Percentiles rank a stretch among this genome's conserved stretches.
Conservation (phyloP, 495 filamentous ascomycete species). For the Talaromyces ruber region DNA sequence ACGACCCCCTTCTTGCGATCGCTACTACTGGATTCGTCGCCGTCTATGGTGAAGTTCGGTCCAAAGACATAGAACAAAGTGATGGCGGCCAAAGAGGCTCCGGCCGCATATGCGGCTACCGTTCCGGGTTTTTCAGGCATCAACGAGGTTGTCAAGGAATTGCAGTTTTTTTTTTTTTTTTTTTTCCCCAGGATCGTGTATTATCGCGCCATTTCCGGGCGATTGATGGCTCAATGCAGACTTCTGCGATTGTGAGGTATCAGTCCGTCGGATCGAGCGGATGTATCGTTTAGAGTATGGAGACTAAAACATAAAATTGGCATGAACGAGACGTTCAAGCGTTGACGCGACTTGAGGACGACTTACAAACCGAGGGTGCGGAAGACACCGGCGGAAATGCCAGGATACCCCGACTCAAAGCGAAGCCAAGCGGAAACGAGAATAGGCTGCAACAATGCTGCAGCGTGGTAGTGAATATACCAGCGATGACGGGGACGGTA, state of each 20-base stretch:
- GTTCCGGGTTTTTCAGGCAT: slow-evolving; percentile 87
- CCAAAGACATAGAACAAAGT: slow-evolving; percentile 95
- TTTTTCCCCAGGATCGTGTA: background rate
- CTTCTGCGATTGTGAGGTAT: background rate
- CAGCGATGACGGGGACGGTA: background rate
- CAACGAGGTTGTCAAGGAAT: slow-evolving; percentile 11
- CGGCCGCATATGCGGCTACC: slow-evolving; percentile 87
- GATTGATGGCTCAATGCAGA: background rate
- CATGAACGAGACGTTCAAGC: background rate
- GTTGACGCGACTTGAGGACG: background rate
- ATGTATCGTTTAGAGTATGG: background rate
- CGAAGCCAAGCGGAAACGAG: background rate
- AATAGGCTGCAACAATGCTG: background rate
- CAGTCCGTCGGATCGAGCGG: background rate
- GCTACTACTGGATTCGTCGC: slow-evolving; percentile 52
- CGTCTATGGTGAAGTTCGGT: slow-evolving; percentile 89
- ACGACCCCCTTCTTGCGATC: slow-evolving; percentile 81
- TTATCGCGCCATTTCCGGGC: background rate
- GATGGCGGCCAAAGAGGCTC: slow-evolving; percentile 91
- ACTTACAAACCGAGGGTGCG: background rate
- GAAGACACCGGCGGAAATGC: background rate
- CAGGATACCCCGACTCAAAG: background rate
- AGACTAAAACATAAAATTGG: background rate
- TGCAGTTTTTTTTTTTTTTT: background rate
- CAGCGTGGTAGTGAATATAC: background rate